These are phyloP conservation scores for Truncatella angustata DNA, from an alignment of 2,329 filamentous ascomycete genomes.

Conservation along the genomic window DNA sequence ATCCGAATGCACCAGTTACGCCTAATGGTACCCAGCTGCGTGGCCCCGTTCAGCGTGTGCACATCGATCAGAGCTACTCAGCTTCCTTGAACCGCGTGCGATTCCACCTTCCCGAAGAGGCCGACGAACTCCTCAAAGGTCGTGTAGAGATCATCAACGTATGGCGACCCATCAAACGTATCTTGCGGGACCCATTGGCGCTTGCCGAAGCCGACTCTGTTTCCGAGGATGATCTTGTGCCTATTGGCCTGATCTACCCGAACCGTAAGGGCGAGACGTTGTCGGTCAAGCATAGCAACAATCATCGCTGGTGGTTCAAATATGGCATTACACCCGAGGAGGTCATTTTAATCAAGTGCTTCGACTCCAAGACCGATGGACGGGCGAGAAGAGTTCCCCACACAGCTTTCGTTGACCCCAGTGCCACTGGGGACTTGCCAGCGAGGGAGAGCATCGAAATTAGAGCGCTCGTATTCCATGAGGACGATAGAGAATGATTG, in stretches of 20 bases:
- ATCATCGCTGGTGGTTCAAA: slow-evolving; percentile 50
- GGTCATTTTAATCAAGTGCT: slow-evolving; percentile 57
- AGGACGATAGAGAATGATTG: slow-evolving; percentile 26
- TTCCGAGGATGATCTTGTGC: slow-evolving; percentile 44
- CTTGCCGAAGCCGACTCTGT: slow-evolving; percentile 49
- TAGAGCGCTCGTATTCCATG: slow-evolving; percentile 47
- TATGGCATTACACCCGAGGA: slow-evolving; percentile 47
- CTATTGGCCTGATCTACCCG: slow-evolving; percentile 45
- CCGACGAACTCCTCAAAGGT: slow-evolving; percentile 35
- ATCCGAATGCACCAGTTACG: slow-evolving; percentile 1
- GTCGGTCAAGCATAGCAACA: slow-evolving; percentile 33
- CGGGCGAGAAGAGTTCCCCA: slow-evolving; percentile 49
- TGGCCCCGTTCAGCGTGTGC: slow-evolving; percentile 45
- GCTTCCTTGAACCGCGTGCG: slow-evolving; percentile 34
- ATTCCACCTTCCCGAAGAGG: slow-evolving; percentile 39
- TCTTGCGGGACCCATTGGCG: slow-evolving; percentile 51
- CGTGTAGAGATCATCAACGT: slow-evolving; percentile 52
- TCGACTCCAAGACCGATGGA: slow-evolving; percentile 52
- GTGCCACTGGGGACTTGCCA: slow-evolving; percentile 33
- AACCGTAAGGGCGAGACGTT: slow-evolving; percentile 46
- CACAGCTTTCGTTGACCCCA: slow-evolving; percentile 47
- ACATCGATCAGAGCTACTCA: slow-evolving; percentile 53
- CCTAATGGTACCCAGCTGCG: slow-evolving; percentile 42
- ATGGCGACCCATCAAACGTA: slow-evolving; percentile 46
- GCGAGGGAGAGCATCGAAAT: slow-evolving; percentile 60